phyloP scores from a whole-genome alignment of 2,329 filamentous ascomycete species.

The Stemphylium lycopersici region DNA sequence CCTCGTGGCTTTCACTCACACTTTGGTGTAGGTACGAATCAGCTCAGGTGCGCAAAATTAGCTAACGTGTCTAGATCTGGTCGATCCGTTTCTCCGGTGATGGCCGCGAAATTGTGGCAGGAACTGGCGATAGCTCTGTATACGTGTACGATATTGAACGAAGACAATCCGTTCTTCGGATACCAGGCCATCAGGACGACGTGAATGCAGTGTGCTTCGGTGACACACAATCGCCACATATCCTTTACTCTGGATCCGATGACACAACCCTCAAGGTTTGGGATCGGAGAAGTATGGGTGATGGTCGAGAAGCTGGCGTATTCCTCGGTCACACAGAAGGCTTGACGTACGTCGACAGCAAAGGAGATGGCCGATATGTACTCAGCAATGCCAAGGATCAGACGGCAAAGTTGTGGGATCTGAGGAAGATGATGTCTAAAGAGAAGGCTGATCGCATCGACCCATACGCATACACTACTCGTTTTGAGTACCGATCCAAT shows the following conservation, averaged over 20 bases:
- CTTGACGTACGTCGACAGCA: slow-evolving; percentile 73
- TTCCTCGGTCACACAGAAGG: slow-evolving; percentile 71
- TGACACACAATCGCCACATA: slow-evolving; percentile 85
- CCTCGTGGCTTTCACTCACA: slow-evolving; percentile 48
- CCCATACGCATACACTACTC: slow-evolving; percentile 62
- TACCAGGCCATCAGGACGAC: slow-evolving; percentile 81
- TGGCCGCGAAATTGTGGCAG: slow-evolving; percentile 86
- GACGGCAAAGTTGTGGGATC: slow-evolving; percentile 95
- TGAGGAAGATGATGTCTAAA: slow-evolving; percentile 84
- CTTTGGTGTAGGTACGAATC: slow-evolving; percentile 32
- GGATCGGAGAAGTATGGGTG: slow-evolving; percentile 77
- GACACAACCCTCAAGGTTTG: slow-evolving; percentile 94
- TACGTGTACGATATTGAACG: slow-evolving; percentile 93
- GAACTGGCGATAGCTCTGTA: slow-evolving; percentile 78
- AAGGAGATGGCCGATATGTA: slow-evolving; percentile 88
- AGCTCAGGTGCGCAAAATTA: neutral
- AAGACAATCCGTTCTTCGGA: slow-evolving; percentile 72
- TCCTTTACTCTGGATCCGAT: slow-evolving; percentile 94
- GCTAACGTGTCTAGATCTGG: slow-evolving; percentile 67
- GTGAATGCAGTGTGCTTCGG: slow-evolving; percentile 98
- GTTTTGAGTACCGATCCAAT: slow-evolving; percentile 77
- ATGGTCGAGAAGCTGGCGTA: slow-evolving; percentile 67
- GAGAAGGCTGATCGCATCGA: slow-evolving; percentile 65
- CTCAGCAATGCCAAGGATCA: slow-evolving; percentile 96
- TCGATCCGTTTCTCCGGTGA: slow-evolving; percentile 92